phyloP scores from a whole-genome alignment of 345 rosid genomes.

The Triadica sebifera region DNA sequence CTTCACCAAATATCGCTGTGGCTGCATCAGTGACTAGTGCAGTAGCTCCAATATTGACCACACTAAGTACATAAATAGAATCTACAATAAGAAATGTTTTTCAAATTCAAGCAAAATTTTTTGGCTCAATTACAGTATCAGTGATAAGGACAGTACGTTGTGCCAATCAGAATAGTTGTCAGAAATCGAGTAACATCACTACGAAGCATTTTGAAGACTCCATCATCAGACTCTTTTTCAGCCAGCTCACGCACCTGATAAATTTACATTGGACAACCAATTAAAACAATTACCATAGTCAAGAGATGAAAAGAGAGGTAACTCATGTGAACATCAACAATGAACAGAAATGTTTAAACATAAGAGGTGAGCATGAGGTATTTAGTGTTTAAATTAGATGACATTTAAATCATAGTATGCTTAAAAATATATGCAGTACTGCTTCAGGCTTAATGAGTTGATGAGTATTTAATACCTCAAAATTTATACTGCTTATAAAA shows the following conservation, averaged over 20 bases:
- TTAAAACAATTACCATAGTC: slow-evolving; percentile 8
- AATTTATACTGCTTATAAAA: background rate
- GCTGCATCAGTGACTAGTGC: slow-evolving; percentile 98
- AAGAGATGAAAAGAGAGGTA: background rate
- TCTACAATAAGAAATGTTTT: slow-evolving; percentile 31
- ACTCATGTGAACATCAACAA: background rate
- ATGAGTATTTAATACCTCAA: background rate
- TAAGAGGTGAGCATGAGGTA: background rate
- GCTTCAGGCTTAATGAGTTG: background rate
- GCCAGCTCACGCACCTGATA: slow-evolving; percentile 92
- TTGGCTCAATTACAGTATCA: slow-evolving; percentile 16
- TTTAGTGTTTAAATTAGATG: background rate
- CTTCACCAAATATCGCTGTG: slow-evolving; percentile 97
- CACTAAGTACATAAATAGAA: slow-evolving; percentile 50
- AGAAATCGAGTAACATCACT: slow-evolving; percentile 97
- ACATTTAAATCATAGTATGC: background rate
- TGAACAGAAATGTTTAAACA: background rate
- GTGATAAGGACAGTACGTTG: slow-evolving; percentile 62
- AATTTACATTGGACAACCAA: slow-evolving; percentile 25
- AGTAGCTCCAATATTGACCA: slow-evolving; percentile 98
- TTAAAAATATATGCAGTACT: background rate
- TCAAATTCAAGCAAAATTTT: slow-evolving; percentile 25
- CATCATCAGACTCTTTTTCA: slow-evolving; percentile 91
- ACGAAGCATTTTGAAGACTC: slow-evolving; percentile 93
- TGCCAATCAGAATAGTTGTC: slow-evolving; percentile 98